phyloP scores from a whole-genome alignment of 1,284 basidiomycete genomes.

The Melampsora medusae region DNA sequence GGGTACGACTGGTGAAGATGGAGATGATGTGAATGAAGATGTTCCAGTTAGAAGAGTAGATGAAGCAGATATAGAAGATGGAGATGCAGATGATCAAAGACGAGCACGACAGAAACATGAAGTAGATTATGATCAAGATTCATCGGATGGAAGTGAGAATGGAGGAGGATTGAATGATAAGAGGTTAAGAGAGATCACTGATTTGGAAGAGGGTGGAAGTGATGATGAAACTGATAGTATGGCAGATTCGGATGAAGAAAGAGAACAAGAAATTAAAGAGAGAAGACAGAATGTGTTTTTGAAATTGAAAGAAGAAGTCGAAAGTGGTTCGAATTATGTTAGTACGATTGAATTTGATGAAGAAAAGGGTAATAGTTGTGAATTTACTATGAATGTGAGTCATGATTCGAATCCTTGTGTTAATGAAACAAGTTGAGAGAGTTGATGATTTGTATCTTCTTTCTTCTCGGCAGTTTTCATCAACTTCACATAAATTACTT shows the following conservation, averaged over 20 bases:
- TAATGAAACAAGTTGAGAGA: neutral
- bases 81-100: slow-evolving; percentile 71
- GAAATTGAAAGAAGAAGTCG: slow-evolving; percentile 49
- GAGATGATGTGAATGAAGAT: slow-evolving; percentile 63
- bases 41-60: slow-evolving; percentile 52
- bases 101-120: slow-evolving; percentile 64
- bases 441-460: slow-evolving; percentile 52
- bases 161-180: slow-evolving; percentile 55
- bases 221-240: slow-evolving; percentile 63
- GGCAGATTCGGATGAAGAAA: slow-evolving; percentile 59
- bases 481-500: slow-evolving; percentile 76
- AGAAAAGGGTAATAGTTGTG: slow-evolving; percentile 25
- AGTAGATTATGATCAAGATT: slow-evolving; percentile 70
- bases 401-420: neutral
- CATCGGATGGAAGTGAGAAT: slow-evolving; percentile 50
- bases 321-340: slow-evolving; percentile 27
- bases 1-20: slow-evolving; percentile 55
- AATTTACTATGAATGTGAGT: slow-evolving; percentile 40
- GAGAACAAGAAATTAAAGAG: slow-evolving; percentile 64
- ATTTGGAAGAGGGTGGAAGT: slow-evolving; percentile 50
- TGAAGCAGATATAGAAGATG: slow-evolving; percentile 61
- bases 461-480: slow-evolving; percentile 60
- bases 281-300: slow-evolving; percentile 49
- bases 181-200: slow-evolving; percentile 57
- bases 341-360: slow-evolving; percentile 36